phyloP scores from a whole-genome alignment of 352 stramenopile genomes.

The Nothophytophthora sp. region DNA sequence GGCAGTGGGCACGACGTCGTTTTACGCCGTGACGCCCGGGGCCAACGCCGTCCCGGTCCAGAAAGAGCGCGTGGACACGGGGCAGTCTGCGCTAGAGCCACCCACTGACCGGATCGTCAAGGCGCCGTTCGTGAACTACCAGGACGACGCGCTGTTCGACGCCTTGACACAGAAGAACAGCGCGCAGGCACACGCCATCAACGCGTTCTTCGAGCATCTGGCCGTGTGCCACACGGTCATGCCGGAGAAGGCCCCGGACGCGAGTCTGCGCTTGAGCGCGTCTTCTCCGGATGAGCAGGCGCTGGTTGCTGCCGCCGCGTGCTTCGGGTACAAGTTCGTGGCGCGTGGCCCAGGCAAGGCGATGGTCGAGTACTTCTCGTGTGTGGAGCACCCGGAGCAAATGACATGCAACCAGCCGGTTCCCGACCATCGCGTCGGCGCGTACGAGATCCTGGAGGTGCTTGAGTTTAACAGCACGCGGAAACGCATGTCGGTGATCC shows the following conservation, averaged over 20 bases:
- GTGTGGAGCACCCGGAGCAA: constrained; percentile 36
- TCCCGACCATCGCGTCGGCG: constrained; percentile 26
- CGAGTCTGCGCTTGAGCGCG: constrained; percentile 83
- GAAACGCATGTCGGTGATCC: constrained; percentile 96
- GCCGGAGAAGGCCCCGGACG: constrained; percentile 93
- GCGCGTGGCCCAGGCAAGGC: constrained; percentile 71
- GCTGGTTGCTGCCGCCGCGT: constrained; percentile 77
- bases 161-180: constrained; percentile 38
- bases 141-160: constrained; percentile 82
- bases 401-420: constrained; percentile 33
- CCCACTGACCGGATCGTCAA: constrained; percentile 54
- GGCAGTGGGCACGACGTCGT: constrained; percentile 22
- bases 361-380: constrained; percentile 75
- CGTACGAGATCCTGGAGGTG: constrained; percentile 91
- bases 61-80: constrained; percentile 37
- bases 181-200: constrained; percentile 51
- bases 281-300: constrained; percentile 93
- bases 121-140: constrained; percentile 88
- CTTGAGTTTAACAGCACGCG: constrained; percentile 95
- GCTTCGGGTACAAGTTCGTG: constrained; percentile 86
- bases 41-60: constrained; percentile 24
- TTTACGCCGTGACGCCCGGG: constrained; percentile 30
- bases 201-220: constrained; percentile 86
- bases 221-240: constrained; percentile 97
- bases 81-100: constrained; percentile 18